A percentile compares a stretch with the other conserved stretches of the same genome.
Evolutionary conservation across 2,329 filamentous ascomycete genomes (phyloP).

Genomic region (Scedosporium aurantiacum): DNA sequence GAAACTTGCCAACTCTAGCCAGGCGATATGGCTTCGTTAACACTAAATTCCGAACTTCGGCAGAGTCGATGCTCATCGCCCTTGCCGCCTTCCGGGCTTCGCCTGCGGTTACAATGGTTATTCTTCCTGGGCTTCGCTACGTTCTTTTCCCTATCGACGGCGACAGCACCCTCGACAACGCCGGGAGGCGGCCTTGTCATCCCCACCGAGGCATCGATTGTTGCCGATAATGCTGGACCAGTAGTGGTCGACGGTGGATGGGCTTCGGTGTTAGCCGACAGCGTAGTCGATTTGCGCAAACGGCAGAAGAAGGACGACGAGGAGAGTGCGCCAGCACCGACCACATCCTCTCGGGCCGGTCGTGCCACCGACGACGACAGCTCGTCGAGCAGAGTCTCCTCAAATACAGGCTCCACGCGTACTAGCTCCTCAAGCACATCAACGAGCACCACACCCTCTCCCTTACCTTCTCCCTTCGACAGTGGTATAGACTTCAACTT

Average conservation of each 20-base stretch:
- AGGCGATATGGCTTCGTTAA: not conserved
- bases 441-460: constrained; percentile 18
- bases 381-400: not conserved
- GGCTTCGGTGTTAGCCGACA: constrained; percentile 11
- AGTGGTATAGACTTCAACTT: constrained; percentile 53
- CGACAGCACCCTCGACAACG: constrained; percentile 2
- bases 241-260: constrained; percentile 12
- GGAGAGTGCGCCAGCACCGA: constrained; percentile 5
- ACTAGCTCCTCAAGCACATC: constrained; percentile 14
- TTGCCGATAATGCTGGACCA: constrained; percentile 12
- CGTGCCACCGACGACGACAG: not conserved
- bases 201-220: not conserved
- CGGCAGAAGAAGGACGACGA: constrained; percentile 15
- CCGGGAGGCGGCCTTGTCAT: not conserved
- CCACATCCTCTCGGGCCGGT: constrained; percentile 8
- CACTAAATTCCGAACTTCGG: not conserved
- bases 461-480: constrained; percentile 57
- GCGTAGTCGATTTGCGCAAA: constrained; percentile 13
- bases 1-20: not conserved
- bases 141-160: not conserved
- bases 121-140: not conserved
- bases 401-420: too few species aligned
- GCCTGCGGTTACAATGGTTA: not conserved
- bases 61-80: not conserved
- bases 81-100: not conserved